A percentile compares a stretch with the other conserved stretches of the same genome.
These are phyloP conservation scores for Gaeumannomyces tritici DNA, from an alignment of 2,329 filamentous ascomycete genomes.

Conservation along the genomic window DNA sequence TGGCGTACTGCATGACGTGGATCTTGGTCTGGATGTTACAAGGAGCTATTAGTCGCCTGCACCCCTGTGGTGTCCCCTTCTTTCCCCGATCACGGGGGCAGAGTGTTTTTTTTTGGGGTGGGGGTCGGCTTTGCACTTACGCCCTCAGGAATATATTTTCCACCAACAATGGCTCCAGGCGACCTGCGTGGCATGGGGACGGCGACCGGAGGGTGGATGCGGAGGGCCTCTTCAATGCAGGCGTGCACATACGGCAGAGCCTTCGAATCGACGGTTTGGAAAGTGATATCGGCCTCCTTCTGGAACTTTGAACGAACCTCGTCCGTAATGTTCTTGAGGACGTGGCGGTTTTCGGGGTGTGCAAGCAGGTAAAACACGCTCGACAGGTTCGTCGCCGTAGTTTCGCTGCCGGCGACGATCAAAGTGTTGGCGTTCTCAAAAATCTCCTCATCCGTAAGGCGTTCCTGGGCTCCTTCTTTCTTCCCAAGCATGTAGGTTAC, in stretches of 20 bases:
- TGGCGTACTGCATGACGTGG: neutral
- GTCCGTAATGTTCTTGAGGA: conserved; percentile 6
- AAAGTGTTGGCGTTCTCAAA: conserved; percentile 12
- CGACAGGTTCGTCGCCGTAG: conserved; percentile 12
- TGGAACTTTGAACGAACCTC: neutral
- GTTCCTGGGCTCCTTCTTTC: neutral
- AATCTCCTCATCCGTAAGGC: conserved; percentile 11
- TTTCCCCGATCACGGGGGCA: too few relatives aligned
- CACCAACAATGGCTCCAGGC: neutral
- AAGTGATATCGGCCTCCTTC: neutral
- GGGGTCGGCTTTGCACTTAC: neutral
- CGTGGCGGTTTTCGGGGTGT: conserved; percentile 15
- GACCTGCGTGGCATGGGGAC: conserved; percentile 8
- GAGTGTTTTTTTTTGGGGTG: too few relatives aligned
- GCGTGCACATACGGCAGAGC: conserved; percentile 19
- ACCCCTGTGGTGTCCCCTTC: too few relatives aligned
- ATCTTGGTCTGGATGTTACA: neutral
- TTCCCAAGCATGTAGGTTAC: conserved; percentile 2
- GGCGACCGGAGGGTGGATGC: conserved; percentile 18
- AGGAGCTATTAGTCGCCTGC: too few relatives aligned
- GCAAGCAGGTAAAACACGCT: conserved; percentile 3
- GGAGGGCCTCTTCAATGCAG: conserved; percentile 24
- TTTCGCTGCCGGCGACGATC: conserved; percentile 13
- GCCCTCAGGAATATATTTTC: neutral
- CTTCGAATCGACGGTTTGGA: neutral